Conservation (phyloP, 1,284 basidiomycete genomes). For the Cryptococcus jaspeensis region DNA sequence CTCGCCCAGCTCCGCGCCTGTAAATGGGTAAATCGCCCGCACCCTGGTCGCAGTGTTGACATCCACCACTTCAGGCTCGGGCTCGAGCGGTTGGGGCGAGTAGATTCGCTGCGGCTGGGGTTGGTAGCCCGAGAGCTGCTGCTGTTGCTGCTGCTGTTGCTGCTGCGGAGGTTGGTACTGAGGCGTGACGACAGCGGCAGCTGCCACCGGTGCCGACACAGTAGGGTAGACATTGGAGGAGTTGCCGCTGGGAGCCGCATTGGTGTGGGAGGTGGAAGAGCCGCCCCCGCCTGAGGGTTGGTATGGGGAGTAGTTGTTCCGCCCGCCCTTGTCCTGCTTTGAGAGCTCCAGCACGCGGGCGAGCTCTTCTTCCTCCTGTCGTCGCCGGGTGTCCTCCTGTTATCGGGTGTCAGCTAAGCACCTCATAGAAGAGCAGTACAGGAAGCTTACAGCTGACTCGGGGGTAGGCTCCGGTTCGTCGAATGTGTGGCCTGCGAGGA, state of each 20-base stretch:
- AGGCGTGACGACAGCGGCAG: slow-evolving; percentile 38
- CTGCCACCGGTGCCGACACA: slow-evolving; percentile 46
- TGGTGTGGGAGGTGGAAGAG: slow-evolving; percentile 20
- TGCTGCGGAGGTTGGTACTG: slow-evolving; percentile 13
- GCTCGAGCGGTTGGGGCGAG: slow-evolving; percentile 27
- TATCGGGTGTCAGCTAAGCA: slow-evolving; percentile 56
- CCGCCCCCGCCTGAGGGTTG: slow-evolving; percentile 27
- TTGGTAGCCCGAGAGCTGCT: background rate
- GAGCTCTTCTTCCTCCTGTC: slow-evolving; percentile 83
- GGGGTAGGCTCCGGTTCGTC: slow-evolving; percentile 61
- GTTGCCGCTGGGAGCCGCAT: background rate
- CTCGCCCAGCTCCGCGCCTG: slow-evolving; percentile 85
- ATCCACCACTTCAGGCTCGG: slow-evolving; percentile 44
- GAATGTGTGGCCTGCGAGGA: slow-evolving; percentile 53
- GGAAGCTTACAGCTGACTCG: slow-evolving; percentile 27
- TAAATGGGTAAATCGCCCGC: slow-evolving; percentile 85
- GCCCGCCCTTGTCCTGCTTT: slow-evolving; percentile 80
- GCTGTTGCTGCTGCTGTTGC: slow-evolving; percentile 9
- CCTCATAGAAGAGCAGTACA: background rate
- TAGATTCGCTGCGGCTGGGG: slow-evolving; percentile 26
- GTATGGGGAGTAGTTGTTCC: slow-evolving; percentile 41
- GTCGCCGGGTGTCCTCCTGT: slow-evolving; percentile 69
- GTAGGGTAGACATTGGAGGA: too few species aligned
- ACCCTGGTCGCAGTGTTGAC: slow-evolving; percentile 69
- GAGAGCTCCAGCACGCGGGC: slow-evolving; percentile 85